Base-by-base conservation (phyloP, 805 yeast genomes). In the Candida ponderosae region DNA sequence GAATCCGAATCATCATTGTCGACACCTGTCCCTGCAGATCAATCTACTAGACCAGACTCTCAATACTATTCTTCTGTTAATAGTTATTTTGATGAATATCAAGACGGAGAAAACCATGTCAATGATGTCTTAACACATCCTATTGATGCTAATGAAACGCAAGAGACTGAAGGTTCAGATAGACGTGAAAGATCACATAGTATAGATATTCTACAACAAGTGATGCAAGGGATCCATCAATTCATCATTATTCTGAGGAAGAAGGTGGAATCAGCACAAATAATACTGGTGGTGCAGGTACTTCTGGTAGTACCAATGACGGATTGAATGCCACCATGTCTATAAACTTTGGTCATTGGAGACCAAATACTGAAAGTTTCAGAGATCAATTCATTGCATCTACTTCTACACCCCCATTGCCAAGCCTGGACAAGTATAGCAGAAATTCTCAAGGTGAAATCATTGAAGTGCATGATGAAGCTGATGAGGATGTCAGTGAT, bases 311-410 rank as follows among this genome's bases (percentile, higher is more conserved):
- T 6, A 10, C 9, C 13, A 5, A 5, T 5, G 11, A 14, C 6
- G 10, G 13, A 10, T 21, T 53, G 31, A 51, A 51, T 15, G 49
- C 55, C 10, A 57, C 56, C 1, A 34, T 51, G 40, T 58, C 62
- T 4, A 54, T 73, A 31, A 69, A 63, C 39, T 59, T 73, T 59
- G 79, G 78, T 3, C 59, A 59, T 20, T 77, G 84, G 83, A 69
- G 66, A 49, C 82, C 82, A 3, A 72, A 76, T 46, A 76, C 81
- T 8, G 62, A 59, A 24, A 60, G 59, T 29, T 71, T 53, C 49
- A 57, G 78, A 36, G 76, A 70, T 40, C 67, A 66, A 36, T 72
- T 72, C 39, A 70, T 72, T 31, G 59, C 56, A 43, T 70, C 63
- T 36, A 38, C 43, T 6, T 27, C 44, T n/a, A 61, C 61, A 32